These are phyloP conservation scores for Schizochytrium sp. DNA, from an alignment of 108 stramenopile genomes.

Conservation along the genomic window DNA sequence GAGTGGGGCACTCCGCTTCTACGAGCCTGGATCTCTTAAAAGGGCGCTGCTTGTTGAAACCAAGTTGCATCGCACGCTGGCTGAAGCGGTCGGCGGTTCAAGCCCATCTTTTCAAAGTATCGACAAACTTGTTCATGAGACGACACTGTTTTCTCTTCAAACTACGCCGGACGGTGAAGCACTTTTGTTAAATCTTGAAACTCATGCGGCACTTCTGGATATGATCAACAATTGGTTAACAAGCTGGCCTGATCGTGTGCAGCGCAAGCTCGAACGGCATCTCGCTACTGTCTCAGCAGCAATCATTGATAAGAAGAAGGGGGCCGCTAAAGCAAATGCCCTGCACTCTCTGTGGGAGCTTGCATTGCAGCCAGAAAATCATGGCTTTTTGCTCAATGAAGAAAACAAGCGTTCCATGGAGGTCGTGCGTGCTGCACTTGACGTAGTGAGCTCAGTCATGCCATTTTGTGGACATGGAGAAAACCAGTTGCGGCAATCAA, in stretches of 20 bases:
- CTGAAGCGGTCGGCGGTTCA: neutral
- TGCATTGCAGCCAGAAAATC: slow-evolving; percentile 33
- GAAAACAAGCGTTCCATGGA: neutral
- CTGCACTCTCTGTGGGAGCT: slow-evolving; percentile 45
- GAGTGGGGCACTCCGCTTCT: slow-evolving; percentile 1
- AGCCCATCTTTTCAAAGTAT: slow-evolving; percentile 1
- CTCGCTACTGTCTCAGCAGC: neutral
- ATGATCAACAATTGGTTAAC: neutral
- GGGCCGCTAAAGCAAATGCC: neutral
- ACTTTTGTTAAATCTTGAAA: neutral
- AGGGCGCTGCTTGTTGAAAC: slow-evolving; percentile 1
- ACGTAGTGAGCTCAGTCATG: neutral
- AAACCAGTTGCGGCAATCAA: slow-evolving; percentile 23
- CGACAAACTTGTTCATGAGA: neutral
- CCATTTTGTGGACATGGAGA: slow-evolving; percentile 7
- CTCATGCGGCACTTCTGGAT: neutral
- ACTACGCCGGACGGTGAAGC: neutral
- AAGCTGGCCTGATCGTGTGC: neutral
- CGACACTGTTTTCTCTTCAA: neutral
- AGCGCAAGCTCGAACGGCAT: slow-evolving; percentile 8
- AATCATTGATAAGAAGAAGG: neutral
- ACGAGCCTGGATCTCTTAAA: neutral
- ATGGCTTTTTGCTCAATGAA: neutral
- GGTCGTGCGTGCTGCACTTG: neutral
- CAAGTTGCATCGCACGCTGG: neutral